Base-by-base conservation (phyloP, 768 basidiomycete genomes). In the Termitomyces sp. region DNA sequence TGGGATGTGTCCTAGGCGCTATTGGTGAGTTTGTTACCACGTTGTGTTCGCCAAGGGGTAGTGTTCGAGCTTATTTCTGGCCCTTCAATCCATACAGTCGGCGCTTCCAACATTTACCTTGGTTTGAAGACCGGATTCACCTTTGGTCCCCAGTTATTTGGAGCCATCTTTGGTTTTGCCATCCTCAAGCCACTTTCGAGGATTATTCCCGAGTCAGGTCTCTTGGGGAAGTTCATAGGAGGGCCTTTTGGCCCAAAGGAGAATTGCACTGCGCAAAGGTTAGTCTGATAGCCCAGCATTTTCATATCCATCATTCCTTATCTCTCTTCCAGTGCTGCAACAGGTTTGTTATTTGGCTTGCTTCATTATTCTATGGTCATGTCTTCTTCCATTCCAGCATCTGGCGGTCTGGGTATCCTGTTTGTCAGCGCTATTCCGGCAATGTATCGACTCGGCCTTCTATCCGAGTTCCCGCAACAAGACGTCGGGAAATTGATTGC, bases 61-160 rank as follows among this genome's bases (percentile, higher is more conserved):
- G 53, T 21, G 7, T n/a, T 41, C 5, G 10, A 21, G 25, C 10
- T 44, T 44, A 30, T 52, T 10, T 25, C 19, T 16, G 44, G 10
- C n/a, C 19, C 14, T 44, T 28, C 16, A 32, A 12, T 46, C n/a
- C 28, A 7, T 21, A 11, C 39, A 66, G 79, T 85, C 27, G 78
- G 80, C 46, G 81, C 84, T 12, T 82, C 81, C 47, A 84, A 84
- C 66, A 80, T 88, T 57, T 86, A 88, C 66, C 79, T 86, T 21
- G 83, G 86, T 39, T 67, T 86, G 56, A 86, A 87, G 71, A 85
- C 85, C 1, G 85, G 84, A 23, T 84, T 83, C 66, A 84, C 82
- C 2, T 85, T 86, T 65, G 84, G 83, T 30, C 79, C 82, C 30
- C 80, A 82, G 55, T 70, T 84, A 8, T 86, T 86, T 58, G 84